Percentiles rank a stretch among this genome's conserved stretches.
phyloP scores from a whole-genome alignment of 2,329 filamentous ascomycete genomes.

The Hypocrella siamensis region DNA sequence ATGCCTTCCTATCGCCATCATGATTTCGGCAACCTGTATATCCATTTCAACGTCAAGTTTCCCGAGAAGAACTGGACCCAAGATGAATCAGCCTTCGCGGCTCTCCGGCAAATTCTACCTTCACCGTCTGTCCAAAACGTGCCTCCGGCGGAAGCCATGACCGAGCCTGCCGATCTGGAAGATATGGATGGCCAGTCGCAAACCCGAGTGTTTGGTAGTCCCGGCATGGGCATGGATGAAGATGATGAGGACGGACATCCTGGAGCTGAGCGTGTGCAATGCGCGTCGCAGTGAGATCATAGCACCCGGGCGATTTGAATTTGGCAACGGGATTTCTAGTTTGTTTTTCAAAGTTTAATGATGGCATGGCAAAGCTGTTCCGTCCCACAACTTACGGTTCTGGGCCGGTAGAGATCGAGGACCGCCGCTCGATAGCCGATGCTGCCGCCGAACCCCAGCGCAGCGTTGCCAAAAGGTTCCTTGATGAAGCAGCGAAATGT shows the following conservation, averaged over 20 bases:
- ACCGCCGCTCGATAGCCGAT: too few relatives aligned
- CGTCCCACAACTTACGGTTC: background rate
- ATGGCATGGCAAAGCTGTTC: constrained; percentile 1
- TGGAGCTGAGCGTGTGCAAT: constrained; percentile 69
- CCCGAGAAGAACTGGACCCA: constrained; percentile 60
- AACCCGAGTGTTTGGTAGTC: constrained; percentile 52
- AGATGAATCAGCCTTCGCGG: constrained; percentile 54
- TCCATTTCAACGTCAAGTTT: constrained; percentile 97
- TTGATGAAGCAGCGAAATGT: constrained; percentile 3
- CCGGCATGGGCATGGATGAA: constrained; percentile 39
- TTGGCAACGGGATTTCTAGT: too few relatives aligned
- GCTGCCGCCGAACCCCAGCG: too few relatives aligned
- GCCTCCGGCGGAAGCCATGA: constrained; percentile 75
- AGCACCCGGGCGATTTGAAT: background rate
- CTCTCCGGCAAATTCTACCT: constrained; percentile 75
- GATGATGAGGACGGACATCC: constrained; percentile 69
- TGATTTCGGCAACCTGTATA: constrained; percentile 89
- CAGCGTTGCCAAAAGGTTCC: constrained; percentile 3
- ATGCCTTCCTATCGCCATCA: constrained; percentile 96
- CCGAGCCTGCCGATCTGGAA: constrained; percentile 76
- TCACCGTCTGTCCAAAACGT: constrained; percentile 43
- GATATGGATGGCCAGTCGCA: constrained; percentile 57
- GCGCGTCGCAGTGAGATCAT: constrained; percentile 63
- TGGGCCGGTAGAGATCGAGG: too few relatives aligned
- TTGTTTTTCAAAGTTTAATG: too few relatives aligned